A percentile compares a stretch with the other conserved stretches of the same genome.
These are phyloP conservation scores for Stagonosporopsis vannaccii DNA, from an alignment of 2,329 filamentous ascomycete genomes.

Conservation along the genomic window DNA sequence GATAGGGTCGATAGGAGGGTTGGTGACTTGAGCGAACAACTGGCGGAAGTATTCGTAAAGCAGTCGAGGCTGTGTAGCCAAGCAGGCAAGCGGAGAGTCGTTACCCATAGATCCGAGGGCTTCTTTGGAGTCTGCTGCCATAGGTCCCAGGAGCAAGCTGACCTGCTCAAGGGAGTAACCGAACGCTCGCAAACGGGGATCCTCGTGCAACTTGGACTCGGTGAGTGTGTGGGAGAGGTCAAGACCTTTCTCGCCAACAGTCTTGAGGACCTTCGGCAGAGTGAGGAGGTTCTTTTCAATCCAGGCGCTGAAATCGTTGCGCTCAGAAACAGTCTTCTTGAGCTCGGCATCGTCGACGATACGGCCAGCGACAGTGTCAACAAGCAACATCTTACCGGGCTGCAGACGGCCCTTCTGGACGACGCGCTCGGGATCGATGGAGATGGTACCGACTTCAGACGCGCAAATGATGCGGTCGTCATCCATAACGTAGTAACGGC, in stretches of 20 bases:
- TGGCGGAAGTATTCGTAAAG: conserved; percentile 98
- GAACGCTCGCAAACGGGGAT: conserved; percentile 83
- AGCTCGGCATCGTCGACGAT: conserved; percentile 95
- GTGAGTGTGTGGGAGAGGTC: conserved; percentile 74
- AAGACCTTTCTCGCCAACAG: conserved; percentile 63
- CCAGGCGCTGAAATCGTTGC: conserved; percentile 89
- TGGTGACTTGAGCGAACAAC: conserved; percentile 97
- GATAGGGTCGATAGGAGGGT: conserved; percentile 96
- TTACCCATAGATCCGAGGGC: conserved; percentile 98
- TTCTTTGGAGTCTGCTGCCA: conserved; percentile 97
- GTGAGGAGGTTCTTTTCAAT: conserved; percentile 85
- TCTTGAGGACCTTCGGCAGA: conserved; percentile 75
- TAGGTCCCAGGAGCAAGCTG: conserved; percentile 87
- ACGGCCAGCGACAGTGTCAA: conserved; percentile 87
- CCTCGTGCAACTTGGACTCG: conserved; percentile 77
- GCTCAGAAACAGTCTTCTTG: conserved; percentile 85
- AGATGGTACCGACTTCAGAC: conserved; percentile 93
- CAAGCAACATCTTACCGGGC: conserved; percentile 93
- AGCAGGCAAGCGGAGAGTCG: conserved; percentile 88
- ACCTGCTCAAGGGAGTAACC: conserved; percentile 97
- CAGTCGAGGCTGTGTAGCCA: conserved; percentile 87
- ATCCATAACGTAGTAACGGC: conserved; percentile 95
- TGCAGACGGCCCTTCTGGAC: conserved; percentile 93
- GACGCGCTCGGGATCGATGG: conserved; percentile 86
- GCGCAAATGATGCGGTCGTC: conserved; percentile 97